Evolutionary conservation across 345 rosid genomes (phyloP).

Genomic region (Hirschfeldia incana): DNA sequence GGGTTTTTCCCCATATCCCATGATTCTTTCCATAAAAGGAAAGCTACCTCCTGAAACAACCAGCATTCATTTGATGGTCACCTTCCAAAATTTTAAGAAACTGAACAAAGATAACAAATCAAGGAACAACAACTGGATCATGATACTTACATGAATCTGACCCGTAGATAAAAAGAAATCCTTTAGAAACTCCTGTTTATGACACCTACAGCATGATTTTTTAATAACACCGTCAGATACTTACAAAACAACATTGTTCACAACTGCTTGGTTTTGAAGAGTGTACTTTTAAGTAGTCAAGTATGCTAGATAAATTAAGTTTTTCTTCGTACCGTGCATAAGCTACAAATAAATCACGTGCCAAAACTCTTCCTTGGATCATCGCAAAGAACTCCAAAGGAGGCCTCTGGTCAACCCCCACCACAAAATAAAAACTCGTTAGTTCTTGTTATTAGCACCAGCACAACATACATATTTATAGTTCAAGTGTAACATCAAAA

Average conservation of each 20-base stretch:
- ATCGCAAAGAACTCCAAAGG: constrained; percentile 82
- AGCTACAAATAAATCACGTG: constrained; percentile 78
- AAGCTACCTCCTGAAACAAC: constrained; percentile 76
- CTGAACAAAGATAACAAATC: constrained; percentile 12
- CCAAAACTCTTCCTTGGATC: constrained; percentile 82
- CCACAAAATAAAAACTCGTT: background rate
- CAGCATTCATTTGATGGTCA: constrained; percentile 1
- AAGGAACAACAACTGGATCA: constrained; percentile 2
- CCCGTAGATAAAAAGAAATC: constrained; percentile 93
- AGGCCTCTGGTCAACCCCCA: constrained; percentile 64
- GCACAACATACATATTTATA: background rate
- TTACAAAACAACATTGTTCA: background rate
- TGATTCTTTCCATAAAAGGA: constrained; percentile 94
- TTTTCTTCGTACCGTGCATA: constrained; percentile 63
- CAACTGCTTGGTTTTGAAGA: constrained; percentile 1
- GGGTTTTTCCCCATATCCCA: constrained; percentile 92
- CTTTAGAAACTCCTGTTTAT: constrained; percentile 84
- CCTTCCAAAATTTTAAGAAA: background rate
- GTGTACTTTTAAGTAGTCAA: background rate
- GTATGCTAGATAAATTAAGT: background rate
- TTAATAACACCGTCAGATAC: background rate
- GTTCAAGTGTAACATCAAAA: background rate
- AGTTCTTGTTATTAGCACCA: background rate
- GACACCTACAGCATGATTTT: constrained; percentile 56
- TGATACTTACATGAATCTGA: constrained; percentile 76